Evolutionary conservation across 73 alveolate species (phyloP).

Genomic region (Blepharisma stoltei): DNA sequence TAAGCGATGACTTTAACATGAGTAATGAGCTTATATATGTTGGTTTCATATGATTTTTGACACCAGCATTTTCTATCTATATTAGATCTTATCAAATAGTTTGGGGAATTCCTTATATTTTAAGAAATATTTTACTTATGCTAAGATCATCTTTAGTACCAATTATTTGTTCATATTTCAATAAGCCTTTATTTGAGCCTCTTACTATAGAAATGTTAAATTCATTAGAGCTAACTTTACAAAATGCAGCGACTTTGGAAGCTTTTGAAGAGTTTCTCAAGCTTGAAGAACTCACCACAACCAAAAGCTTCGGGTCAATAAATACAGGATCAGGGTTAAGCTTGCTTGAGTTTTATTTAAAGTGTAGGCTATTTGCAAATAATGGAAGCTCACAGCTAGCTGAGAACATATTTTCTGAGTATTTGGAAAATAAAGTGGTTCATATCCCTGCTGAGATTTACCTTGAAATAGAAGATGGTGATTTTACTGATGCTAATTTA

Average conservation of each 20-base stretch:
- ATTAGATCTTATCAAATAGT: not conserved
- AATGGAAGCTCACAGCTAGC: no score
- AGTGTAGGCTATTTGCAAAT: not conserved
- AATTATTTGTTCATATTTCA: not conserved
- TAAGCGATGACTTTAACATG: slow-evolving; percentile 12
- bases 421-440: no score
- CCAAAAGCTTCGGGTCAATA: no score
- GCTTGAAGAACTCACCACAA: no score
- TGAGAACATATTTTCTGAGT: no score
- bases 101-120: not conserved
- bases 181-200: not conserved
- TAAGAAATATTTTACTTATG: not conserved
- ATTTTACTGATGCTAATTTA: no score
- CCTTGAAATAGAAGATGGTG: no score
- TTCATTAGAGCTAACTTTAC: not conserved
- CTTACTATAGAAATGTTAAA: slow-evolving; percentile 8
- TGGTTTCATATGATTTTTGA: not conserved
- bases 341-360: not conserved
- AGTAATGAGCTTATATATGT: not conserved
- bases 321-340: not conserved
- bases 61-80: not conserved
- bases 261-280: slow-evolving; percentile 8
- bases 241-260: not conserved
- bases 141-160: not conserved
- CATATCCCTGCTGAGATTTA: no score